Evolutionary conservation across 2,329 filamentous ascomycete species (phyloP).

Genomic region (Penicillium olsonii): DNA sequence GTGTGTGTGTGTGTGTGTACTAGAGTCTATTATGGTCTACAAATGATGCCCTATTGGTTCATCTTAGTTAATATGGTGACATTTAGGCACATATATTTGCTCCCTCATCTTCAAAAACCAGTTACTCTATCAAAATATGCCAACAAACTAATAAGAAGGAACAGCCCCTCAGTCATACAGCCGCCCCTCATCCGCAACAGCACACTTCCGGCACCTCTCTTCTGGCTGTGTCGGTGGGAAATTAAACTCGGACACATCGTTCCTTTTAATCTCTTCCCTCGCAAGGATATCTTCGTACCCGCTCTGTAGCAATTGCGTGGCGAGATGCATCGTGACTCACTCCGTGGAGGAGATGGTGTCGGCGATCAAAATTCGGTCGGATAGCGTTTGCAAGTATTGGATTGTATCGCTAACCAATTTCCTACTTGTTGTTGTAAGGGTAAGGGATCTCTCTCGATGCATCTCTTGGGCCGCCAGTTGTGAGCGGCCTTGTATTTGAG

Average conservation of each 20-base stretch:
- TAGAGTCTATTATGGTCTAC: background rate
- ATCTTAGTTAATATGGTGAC: background rate
- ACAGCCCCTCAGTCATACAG: background rate
- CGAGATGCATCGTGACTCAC: constrained; percentile 1
- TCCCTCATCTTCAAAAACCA: background rate
- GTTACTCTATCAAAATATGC: background rate
- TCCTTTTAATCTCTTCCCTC: background rate
- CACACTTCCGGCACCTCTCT: constrained; percentile 1
- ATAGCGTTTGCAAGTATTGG: background rate
- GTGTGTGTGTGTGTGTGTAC: constrained; percentile 13
- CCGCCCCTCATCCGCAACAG: background rate
- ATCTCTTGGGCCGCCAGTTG: background rate
- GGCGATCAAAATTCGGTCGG: background rate
- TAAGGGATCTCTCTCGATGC: background rate
- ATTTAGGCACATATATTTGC: background rate
- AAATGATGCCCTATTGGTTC: background rate
- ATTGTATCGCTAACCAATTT: background rate
- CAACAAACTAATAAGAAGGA: background rate
- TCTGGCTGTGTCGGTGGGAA: background rate
- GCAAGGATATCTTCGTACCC: background rate
- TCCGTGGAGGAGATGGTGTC: constrained; percentile 1
- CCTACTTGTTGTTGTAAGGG: background rate
- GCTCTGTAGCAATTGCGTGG: constrained; percentile 1
- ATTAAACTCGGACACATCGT: background rate
- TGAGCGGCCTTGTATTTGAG: background rate